Conservation (phyloP, 495 filamentous ascomycete genomes). For the Penicillium tannophilum region DNA sequence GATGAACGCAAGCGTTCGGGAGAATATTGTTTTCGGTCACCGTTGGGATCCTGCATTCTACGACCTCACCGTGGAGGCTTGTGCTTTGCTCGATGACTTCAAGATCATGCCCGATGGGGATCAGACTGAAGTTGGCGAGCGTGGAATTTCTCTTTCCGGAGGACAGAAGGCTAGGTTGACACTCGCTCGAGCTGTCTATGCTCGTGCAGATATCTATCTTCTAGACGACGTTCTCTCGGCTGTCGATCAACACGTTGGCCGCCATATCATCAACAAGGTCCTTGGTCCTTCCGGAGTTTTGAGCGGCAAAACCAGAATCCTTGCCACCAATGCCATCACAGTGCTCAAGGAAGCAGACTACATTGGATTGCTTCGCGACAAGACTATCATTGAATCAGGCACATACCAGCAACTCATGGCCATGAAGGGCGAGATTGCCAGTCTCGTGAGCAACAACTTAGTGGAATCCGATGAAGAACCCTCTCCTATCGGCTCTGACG, state of each 20-base stretch:
- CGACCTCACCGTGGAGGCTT: slow-evolving; percentile 89
- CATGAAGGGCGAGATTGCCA: slow-evolving; percentile 88
- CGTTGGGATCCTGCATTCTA: slow-evolving; percentile 95
- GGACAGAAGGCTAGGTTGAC: slow-evolving; percentile 96
- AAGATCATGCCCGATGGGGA: slow-evolving; percentile 92
- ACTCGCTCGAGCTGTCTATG: slow-evolving; percentile 95
- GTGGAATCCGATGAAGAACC: slow-evolving; percentile 65
- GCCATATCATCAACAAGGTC: slow-evolving; percentile 92
- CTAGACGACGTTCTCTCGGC: slow-evolving; percentile 94
- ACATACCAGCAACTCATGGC: slow-evolving; percentile 89
- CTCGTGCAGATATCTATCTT: slow-evolving; percentile 94
- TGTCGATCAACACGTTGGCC: slow-evolving; percentile 96
- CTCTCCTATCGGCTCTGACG: slow-evolving; percentile 54
- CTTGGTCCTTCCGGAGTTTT: slow-evolving; percentile 84
- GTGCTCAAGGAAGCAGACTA: slow-evolving; percentile 86
- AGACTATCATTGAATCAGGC: slow-evolving; percentile 81
- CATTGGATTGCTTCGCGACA: slow-evolving; percentile 80
- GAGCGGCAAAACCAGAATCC: slow-evolving; percentile 81
- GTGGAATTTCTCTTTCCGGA: slow-evolving; percentile 95
- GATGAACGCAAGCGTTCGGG: slow-evolving; percentile 95
- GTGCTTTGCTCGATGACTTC: slow-evolving; percentile 90
- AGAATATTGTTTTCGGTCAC: slow-evolving; percentile 97
- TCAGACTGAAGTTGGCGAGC: slow-evolving; percentile 93
- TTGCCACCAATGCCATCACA: slow-evolving; percentile 95
- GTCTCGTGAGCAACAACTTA: slow-evolving; percentile 77